Conservation (phyloP, 768 basidiomycete genomes). For the Antrodiella citrinella region DNA sequence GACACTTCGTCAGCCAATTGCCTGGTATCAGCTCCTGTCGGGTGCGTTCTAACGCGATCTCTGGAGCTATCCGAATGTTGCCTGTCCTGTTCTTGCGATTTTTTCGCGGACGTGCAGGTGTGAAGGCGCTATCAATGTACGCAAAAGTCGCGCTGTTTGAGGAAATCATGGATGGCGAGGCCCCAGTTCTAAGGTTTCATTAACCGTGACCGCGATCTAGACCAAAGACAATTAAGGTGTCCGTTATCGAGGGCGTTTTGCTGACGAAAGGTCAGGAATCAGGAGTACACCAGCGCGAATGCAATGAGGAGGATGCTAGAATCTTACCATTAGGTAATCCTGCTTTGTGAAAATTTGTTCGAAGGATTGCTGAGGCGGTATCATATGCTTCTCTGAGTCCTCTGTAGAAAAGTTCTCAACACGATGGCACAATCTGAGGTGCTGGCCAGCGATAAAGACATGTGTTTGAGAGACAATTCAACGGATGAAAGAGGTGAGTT, state of each 20-base stretch:
- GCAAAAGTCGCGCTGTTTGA: slow-evolving; percentile 22
- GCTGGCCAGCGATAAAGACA: neutral
- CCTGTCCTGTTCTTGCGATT: slow-evolving; percentile 37
- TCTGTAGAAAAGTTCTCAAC: neutral
- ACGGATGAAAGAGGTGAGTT: no score
- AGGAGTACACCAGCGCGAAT: neutral
- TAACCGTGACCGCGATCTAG: neutral
- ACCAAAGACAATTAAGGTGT: neutral
- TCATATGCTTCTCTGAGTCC: no score
- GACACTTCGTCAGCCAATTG: slow-evolving; percentile 48
- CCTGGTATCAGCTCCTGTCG: slow-evolving; percentile 39
- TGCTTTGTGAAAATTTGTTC: no score
- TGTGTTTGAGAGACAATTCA: neutral
- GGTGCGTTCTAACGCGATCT: slow-evolving; percentile 32
- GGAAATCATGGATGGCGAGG: neutral
- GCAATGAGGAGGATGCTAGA: neutral
- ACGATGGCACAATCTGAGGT: neutral
- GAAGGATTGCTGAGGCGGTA: no score
- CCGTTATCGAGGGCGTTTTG: neutral
- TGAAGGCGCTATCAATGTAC: slow-evolving; percentile 40
- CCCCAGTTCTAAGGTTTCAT: neutral
- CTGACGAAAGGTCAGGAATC: neutral
- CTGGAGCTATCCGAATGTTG: slow-evolving; percentile 26
- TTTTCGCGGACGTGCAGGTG: slow-evolving; percentile 41
- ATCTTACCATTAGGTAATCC: neutral